Evolutionary conservation across 176 grass and related monocot genomes (phyloP).

Genomic region (Poa annua): DNA sequence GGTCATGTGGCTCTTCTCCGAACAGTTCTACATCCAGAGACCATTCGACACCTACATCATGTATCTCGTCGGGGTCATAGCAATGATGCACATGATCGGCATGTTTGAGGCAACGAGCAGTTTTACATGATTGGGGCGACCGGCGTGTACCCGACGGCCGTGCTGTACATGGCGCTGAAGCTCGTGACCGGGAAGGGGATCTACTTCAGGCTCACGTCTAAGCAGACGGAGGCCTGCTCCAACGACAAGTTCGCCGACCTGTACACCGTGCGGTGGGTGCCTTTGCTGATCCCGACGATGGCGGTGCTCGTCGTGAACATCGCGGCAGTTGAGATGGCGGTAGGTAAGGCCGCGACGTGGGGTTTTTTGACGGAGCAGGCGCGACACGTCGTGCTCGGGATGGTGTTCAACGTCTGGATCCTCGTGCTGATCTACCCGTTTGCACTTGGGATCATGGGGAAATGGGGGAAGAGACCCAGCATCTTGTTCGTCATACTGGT

Average conservation of each 20-base stretch:
- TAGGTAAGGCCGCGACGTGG: constrained; percentile 42
- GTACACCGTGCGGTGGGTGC: constrained; percentile 50
- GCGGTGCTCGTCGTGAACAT: constrained; percentile 33
- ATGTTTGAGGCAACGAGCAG: constrained; percentile 62
- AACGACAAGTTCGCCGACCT: constrained; percentile 50
- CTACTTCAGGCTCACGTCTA: constrained; percentile 53
- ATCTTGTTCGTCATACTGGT: constrained; percentile 26
- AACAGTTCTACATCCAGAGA: constrained; percentile 50
- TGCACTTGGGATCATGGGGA: constrained; percentile 51
- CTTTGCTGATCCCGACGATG: constrained; percentile 40
- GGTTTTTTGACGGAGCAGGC: constrained; percentile 35
- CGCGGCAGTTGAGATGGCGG: constrained; percentile 37
- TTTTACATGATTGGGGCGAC: constrained; percentile 58
- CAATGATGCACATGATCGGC: constrained; percentile 47
- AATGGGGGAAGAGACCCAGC: constrained; percentile 43
- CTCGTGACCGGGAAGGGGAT: constrained; percentile 52
- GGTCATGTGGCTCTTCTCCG: constrained; percentile 48
- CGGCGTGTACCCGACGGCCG: constrained; percentile 50
- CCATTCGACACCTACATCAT: constrained; percentile 44
- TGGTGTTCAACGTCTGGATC: constrained; percentile 58
- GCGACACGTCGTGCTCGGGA: constrained; percentile 31
- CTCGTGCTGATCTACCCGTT: constrained; percentile 59
- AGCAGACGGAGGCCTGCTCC: constrained; percentile 47
- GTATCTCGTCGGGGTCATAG: constrained; percentile 37
- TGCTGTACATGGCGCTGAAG: constrained; percentile 55